Percentiles rank a stretch among this genome's conserved stretches.
phyloP scores from a whole-genome alignment of 208 protist genomes.

The Leishmania braziliensis region DNA sequence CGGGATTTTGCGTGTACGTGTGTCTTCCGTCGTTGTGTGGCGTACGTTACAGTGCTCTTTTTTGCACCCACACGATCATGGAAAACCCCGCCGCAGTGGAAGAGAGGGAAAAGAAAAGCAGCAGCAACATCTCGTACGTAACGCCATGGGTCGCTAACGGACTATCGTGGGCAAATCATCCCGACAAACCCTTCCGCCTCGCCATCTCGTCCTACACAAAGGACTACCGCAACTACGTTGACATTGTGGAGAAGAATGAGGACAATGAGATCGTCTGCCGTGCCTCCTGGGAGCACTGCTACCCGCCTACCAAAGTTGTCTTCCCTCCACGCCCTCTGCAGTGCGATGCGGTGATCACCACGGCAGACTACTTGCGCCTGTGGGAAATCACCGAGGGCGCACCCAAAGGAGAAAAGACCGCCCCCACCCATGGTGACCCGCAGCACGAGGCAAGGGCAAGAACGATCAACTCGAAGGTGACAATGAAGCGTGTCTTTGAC shows the following conservation, averaged over 20 bases:
- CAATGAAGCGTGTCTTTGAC: constrained; percentile 92
- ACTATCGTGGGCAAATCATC: constrained; percentile 88
- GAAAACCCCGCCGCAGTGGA: constrained; percentile 11
- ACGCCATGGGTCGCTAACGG: constrained; percentile 96
- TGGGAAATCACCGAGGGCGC: constrained; percentile 89
- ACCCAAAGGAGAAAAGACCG: constrained; percentile 23
- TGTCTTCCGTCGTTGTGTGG: background rate
- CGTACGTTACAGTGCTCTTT: background rate
- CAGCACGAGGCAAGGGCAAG: constrained; percentile 29
- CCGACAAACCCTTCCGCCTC: constrained; percentile 68
- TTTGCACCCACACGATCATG: constrained; percentile 3
- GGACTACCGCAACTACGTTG: constrained; percentile 97
- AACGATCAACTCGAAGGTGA: constrained; percentile 66
- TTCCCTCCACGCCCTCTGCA: constrained; percentile 91
- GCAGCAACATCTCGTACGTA: constrained; percentile 85
- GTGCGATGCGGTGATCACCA: constrained; percentile 96
- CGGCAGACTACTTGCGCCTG: constrained; percentile 98
- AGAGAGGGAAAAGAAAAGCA: constrained; percentile 25
- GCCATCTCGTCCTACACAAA: constrained; percentile 96
- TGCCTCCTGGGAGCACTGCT: constrained; percentile 96
- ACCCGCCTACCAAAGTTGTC: constrained; percentile 97
- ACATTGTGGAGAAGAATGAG: constrained; percentile 86
- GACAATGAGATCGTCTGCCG: constrained; percentile 62
- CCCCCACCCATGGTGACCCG: constrained; percentile 5
- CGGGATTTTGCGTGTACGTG: no score